Evolutionary conservation across 345 rosid genomes (phyloP), one percentile per base, ranked within the genome.

Genomic region (Hibiscus tridactylites): DNA sequence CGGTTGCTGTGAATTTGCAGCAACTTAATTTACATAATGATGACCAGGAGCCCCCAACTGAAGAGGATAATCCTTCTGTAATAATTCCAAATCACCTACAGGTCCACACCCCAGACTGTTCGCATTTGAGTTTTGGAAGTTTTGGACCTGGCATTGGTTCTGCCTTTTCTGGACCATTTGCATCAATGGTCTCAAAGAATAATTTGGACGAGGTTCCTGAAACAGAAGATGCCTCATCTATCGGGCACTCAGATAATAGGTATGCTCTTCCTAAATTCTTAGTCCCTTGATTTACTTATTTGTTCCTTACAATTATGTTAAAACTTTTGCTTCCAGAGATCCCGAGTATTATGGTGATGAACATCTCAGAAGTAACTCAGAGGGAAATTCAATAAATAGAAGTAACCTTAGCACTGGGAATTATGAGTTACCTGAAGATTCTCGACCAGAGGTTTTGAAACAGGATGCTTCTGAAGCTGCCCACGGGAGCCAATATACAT

Each of bases 111-210:
- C 81, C 83, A 56, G 97, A 89, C 47, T 92, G 98, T 84, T 85
- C 91, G 0, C 98, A 90, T 81, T 84, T 95, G 86, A 92, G 97
- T 80, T 95, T 95, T 76, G 99, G 99, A 62, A 95, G 97, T 74
- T 95, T 95, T 83, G 97, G 92, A 81, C 37, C 95, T 73, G 88
- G 83, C 50, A 68, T 82, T 61, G 71, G 79, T 79, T 75, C 88
- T 68, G 70, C 65, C 10, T 81, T 84, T 70, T 74, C 89, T 60
- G 88, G 79, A 66, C 77, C 84, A 68, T 84, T 81, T 79, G 83
- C 84, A 66, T 78, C 94, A 62, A 83, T 76, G 81, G 77, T 86
- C 42, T 56, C 83, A 72, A 86, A 87, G 79, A 80, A 75, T 83
- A 81, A 80, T 80, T 59, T 88, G 82, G 93, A 86, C 49, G 90